These are phyloP conservation scores for Geotrichum klebahnii DNA, from an alignment of 1,139 yeast species.

Conservation along the genomic window DNA sequence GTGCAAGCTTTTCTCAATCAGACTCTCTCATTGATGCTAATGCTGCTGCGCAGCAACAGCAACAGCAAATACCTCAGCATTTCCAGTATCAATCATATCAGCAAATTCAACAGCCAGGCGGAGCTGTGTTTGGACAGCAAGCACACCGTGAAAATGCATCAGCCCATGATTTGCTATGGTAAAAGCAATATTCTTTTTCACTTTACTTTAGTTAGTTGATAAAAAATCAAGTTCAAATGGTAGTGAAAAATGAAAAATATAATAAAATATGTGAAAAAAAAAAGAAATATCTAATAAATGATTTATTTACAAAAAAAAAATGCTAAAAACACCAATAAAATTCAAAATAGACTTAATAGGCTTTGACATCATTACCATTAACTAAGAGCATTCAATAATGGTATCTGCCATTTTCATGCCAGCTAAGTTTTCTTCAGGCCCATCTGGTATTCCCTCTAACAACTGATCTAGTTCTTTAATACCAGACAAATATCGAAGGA, in stretches of 20 bases:
- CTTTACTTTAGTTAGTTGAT: too few species aligned
- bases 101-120: constrained; percentile 1
- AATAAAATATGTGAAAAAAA: not conserved
- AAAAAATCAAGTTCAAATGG: not conserved
- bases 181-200: too few species aligned
- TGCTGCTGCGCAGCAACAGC: not conserved
- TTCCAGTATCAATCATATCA: constrained; percentile 1
- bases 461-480: constrained; percentile 23
- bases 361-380: not conserved
- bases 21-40: constrained; percentile 8
- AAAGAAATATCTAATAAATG: not conserved
- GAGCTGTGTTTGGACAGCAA: constrained; percentile 4
- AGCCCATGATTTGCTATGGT: constrained; percentile 12
- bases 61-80: constrained; percentile 3
- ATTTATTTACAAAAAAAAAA: not conserved
- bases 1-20: constrained; percentile 6
- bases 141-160: constrained; percentile 2
- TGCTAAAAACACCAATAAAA: not conserved
- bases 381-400: not conserved
- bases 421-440: constrained; percentile 84
- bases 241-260: not conserved
- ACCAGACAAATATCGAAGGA: constrained; percentile 50
- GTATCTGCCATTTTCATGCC: constrained; percentile 58
- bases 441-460: constrained; percentile 49
- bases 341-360: not conserved